Percentiles rank a stretch among this genome's conserved stretches.
These are phyloP conservation scores for Pulicaria dysenterica DNA, from an alignment of 129 eudicot species.

Conservation along the genomic window DNA sequence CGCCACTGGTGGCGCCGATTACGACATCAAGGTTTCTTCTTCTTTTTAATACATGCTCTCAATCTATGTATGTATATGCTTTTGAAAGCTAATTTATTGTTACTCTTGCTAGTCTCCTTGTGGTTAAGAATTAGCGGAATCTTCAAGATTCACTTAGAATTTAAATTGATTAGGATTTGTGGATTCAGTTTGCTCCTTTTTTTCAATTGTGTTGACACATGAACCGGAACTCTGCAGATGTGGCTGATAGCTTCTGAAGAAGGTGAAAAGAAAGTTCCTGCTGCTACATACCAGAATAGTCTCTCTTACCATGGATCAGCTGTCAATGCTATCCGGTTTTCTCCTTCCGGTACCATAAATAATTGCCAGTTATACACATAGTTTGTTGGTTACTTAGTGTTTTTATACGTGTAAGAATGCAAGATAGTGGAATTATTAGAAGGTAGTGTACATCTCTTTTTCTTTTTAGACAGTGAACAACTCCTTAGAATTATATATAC, in stretches of 20 bases:
- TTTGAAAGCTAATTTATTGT: slow-evolving; percentile 15
- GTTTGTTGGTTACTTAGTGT: background rate
- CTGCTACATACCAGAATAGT: slow-evolving; percentile 69
- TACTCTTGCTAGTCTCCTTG: background rate
- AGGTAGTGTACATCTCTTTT: background rate
- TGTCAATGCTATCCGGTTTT: slow-evolving; percentile 86
- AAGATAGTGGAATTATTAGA: background rate
- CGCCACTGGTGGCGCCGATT: slow-evolving; percentile 97
- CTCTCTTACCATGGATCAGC: slow-evolving; percentile 92
- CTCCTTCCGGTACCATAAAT: slow-evolving; percentile 66
- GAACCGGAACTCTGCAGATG: slow-evolving; percentile 46
- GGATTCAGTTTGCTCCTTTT: background rate
- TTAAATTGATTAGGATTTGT: background rate
- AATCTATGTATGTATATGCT: slow-evolving; percentile 9
- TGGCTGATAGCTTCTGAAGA: slow-evolving; percentile 73
- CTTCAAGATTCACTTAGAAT: background rate
- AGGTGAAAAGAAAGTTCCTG: slow-evolving; percentile 68
- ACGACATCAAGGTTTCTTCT: slow-evolving; percentile 75
- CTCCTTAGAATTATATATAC: background rate
- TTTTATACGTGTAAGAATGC: background rate
- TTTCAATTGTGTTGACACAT: background rate
- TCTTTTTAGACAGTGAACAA: background rate
- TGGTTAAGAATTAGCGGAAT: background rate
- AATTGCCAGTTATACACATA: background rate
- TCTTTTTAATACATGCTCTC: background rate